Percentiles rank a stretch among this genome's conserved stretches.
phyloP scores from a whole-genome alignment of 2,329 filamentous ascomycete genomes.

The Penicillium sp. region DNA sequence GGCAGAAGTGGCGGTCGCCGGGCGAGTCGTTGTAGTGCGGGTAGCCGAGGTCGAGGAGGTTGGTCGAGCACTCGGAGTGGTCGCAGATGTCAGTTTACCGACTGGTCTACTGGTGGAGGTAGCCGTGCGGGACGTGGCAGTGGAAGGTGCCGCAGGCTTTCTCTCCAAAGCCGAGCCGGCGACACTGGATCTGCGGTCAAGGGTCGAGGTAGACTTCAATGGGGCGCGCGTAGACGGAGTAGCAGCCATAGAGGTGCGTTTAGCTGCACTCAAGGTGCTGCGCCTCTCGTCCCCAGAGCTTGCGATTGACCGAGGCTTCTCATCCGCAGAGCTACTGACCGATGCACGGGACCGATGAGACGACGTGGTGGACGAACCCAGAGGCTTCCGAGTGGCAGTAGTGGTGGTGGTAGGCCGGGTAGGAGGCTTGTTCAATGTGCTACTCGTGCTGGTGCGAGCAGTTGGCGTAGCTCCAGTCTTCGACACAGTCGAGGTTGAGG shows the following conservation, averaged over 20 bases:
- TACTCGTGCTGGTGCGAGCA: constrained; percentile 33
- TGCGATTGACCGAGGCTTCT: constrained; percentile 41
- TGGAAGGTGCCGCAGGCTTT: constrained; percentile 24
- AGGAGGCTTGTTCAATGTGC: constrained; percentile 46
- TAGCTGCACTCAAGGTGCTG: constrained; percentile 44
- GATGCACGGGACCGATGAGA: constrained; percentile 45
- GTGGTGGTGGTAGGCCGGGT: constrained; percentile 38
- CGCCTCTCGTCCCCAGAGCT: constrained; percentile 48
- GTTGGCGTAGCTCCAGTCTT: constrained; percentile 28
- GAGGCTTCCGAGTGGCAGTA: constrained; percentile 35
- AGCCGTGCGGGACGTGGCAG: constrained; percentile 21
- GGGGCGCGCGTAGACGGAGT: constrained; percentile 37
- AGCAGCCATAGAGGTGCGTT: constrained; percentile 46
- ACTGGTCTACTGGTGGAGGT: constrained; percentile 25
- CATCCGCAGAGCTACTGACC: constrained; percentile 46
- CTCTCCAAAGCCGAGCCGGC: constrained; percentile 36
- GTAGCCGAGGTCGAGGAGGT: constrained; percentile 24
- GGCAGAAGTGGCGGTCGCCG: constrained; percentile 25
- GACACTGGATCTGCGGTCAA: constrained; percentile 41
- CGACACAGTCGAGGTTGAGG: constrained; percentile 33
- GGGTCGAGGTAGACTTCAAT: constrained; percentile 32
- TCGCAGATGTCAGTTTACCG: constrained; percentile 24
- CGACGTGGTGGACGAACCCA: constrained; percentile 36
- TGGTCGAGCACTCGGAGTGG: constrained; percentile 26
- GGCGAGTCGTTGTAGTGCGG: constrained; percentile 5